Base-by-base conservation (phyloP, 805 yeast species). In the Cyberlindnera petersonii region DNA sequence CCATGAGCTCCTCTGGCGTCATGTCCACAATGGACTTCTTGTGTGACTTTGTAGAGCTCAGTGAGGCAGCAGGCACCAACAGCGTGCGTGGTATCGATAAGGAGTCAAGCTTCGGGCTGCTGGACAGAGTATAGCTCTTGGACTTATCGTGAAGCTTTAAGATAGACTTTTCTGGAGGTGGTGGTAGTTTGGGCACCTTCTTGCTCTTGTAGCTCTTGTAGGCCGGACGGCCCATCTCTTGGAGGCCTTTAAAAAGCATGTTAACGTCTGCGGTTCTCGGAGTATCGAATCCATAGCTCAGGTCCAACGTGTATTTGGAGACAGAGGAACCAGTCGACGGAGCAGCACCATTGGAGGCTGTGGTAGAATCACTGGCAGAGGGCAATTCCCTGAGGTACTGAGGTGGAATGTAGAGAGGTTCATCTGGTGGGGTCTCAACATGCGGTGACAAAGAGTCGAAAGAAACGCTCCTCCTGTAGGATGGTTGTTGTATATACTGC, bases 21-120 rank as follows among this genome's bases (percentile, higher is more conserved):
- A 55, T 44, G 10, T 48, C 56, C 5, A 53, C 58, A n/a, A 54
- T 26, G 0, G 59, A 54, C 33, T 49, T 54, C 45, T 50, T 54
- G 28, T 48, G 42, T 9, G 23, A 29, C 16, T 21, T 23, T 19
- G 23, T 19, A 9, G 32, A 17, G 14, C 23, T 19, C 10, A 29
- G 15, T 14, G 33, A 26, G 18, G 26, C 17, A 3, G 38, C 43
- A 2, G 43, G 41, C 4, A 39, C 43, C 10, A 30, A 30, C 8
- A 26, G 11, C 7, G 35, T 26, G 16, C 40, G 36, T 17, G 39
- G 37, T 6, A 23, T 15, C 3, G 23, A 13, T 6, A 6, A 15
- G 26, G 9, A 6, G 17, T 19, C 24, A 3, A 18, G 6, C 3
- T 13, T 6, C 8, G 28, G 13, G n/a, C n/a, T n/a, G n/a, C n/a